These are phyloP conservation scores for Lodderomyces pseudojiufengensis DNA, from an alignment of 1,139 yeast genomes.

Conservation along the genomic window DNA sequence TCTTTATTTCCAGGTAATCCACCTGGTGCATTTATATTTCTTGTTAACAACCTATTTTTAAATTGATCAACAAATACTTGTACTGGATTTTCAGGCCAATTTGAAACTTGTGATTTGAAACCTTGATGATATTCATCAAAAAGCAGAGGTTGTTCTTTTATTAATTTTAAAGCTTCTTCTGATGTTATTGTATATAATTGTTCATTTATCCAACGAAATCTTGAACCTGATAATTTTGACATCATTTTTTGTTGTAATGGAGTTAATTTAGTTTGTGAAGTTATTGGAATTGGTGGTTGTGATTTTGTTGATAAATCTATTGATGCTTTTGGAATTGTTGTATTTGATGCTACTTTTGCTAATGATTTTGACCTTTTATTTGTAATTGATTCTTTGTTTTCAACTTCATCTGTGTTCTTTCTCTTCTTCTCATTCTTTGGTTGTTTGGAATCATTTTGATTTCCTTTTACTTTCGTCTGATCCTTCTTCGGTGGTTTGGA, in stretches of 20 bases:
- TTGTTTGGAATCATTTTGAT: slow-evolving; percentile 7
- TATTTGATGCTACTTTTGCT: slow-evolving; percentile 1
- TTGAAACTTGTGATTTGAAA: slow-evolving; percentile 86
- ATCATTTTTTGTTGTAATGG: slow-evolving; percentile 95
- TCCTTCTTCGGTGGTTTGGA: slow-evolving; percentile 7
- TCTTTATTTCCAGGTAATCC: slow-evolving; percentile 72
- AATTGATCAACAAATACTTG: slow-evolving; percentile 78
- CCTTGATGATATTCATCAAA: slow-evolving; percentile 96
- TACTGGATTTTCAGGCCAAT: slow-evolving; percentile 99
- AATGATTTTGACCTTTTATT: slow-evolving; percentile 2
- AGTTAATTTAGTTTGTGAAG: slow-evolving; percentile 51
- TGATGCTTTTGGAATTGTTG: slow-evolving; percentile 1
- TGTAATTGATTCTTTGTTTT: slow-evolving; percentile 4
- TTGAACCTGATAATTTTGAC: slow-evolving; percentile 88
- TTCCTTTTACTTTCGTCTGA: slow-evolving; percentile 8
- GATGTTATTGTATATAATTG: slow-evolving; percentile 85
- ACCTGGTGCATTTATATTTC: slow-evolving; percentile 88
- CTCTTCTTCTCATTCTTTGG: slow-evolving; percentile 10
- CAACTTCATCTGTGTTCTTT: slow-evolving; percentile 11
- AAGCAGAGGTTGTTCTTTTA: slow-evolving; percentile 77
- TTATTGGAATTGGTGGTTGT: slow-evolving; percentile 18
- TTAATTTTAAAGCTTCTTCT: slow-evolving; percentile 66
- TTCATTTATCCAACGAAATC: slow-evolving; percentile 97
- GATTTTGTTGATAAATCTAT: neutral
- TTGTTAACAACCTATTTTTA: slow-evolving; percentile 50